Percentiles rank a stretch among this genome's conserved stretches.
Evolutionary conservation across 805 yeast genomes (phyloP).

Genomic region (Blastobotrys terrestris): DNA sequence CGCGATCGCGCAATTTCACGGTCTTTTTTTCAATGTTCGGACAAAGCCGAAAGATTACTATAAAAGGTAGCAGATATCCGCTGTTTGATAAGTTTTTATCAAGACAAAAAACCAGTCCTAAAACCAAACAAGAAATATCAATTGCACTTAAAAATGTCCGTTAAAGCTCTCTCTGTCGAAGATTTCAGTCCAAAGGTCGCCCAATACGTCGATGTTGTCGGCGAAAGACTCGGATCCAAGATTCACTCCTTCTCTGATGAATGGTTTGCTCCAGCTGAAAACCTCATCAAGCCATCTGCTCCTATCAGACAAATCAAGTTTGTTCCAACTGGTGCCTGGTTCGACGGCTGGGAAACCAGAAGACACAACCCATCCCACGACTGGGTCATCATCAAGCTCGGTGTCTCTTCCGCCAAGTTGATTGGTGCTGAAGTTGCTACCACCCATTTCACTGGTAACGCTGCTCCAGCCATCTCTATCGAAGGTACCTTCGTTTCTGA

Average conservation of each 20-base stretch:
- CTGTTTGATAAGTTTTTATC: not conserved
- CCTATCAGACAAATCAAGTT: conserved; percentile 81
- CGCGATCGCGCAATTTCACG: not conserved
- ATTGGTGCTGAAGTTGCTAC: conserved; percentile 89
- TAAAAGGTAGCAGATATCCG: not conserved
- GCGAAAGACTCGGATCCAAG: conserved; percentile 76
- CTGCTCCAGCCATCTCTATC: conserved; percentile 84
- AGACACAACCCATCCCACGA: conserved; percentile 85
- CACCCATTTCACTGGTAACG: conserved; percentile 90
- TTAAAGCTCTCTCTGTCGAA: conserved; percentile 1
- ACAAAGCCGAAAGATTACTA: not conserved
- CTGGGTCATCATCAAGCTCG: conserved; percentile 79
- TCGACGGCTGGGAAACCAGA: conserved; percentile 96
- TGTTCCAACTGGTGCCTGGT: conserved; percentile 55
- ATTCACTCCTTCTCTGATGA: conserved; percentile 72
- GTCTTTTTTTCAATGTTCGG: not conserved
- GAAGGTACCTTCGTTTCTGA: conserved; percentile 50
- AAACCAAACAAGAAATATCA: not conserved
- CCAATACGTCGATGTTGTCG: conserved; percentile 56
- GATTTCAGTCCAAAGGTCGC: conserved; percentile 16
- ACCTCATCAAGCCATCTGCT: conserved; percentile 71
- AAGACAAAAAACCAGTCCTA: not conserved
- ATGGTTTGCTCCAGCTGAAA: conserved; percentile 92
- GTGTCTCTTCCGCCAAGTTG: conserved; percentile 73
- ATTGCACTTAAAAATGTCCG: conserved; percentile 2